These are phyloP conservation scores for Kwoniella bestiolae DNA, from an alignment of 768 basidiomycete species.

Conservation along the genomic window DNA sequence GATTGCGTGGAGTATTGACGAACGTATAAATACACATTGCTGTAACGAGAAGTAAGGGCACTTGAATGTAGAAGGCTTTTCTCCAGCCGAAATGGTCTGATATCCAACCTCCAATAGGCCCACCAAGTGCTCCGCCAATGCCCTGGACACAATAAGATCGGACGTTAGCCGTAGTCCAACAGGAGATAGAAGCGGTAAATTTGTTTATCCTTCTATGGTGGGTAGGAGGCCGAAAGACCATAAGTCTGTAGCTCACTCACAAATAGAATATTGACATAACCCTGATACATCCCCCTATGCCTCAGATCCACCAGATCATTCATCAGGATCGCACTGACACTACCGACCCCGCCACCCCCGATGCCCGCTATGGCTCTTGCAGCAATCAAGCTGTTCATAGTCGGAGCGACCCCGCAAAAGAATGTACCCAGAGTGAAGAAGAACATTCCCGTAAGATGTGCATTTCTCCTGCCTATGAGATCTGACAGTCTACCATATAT, in stretches of 20 bases:
- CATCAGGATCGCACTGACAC: slow-evolving; percentile 64
- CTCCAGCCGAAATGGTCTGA: slow-evolving; percentile 86
- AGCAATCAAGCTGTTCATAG: slow-evolving; percentile 38
- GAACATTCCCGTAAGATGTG: slow-evolving; percentile 32
- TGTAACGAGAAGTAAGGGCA: slow-evolving; percentile 27
- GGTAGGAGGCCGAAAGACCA: too few species aligned
- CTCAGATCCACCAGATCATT: slow-evolving; percentile 88
- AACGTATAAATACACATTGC: slow-evolving; percentile 14
- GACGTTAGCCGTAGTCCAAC: too few species aligned
- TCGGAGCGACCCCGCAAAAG: slow-evolving; percentile 41
- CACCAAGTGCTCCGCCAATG: slow-evolving; percentile 63
- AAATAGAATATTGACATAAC: slow-evolving; percentile 53
- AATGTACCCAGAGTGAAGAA: slow-evolving; percentile 46
- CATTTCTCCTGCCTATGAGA: slow-evolving; percentile 37
- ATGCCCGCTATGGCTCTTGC: slow-evolving; percentile 43
- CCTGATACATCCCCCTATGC: slow-evolving; percentile 88
- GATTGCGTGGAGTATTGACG: slow-evolving; percentile 8
- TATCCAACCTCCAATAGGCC: slow-evolving; percentile 61
- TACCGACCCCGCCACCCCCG: slow-evolving; percentile 45
- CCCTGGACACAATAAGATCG: too few species aligned
- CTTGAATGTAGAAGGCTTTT: slow-evolving; percentile 46
- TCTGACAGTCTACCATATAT: slow-evolving; percentile 49
- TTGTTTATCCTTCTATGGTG: too few species aligned
- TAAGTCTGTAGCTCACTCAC: slow-evolving; percentile 6
- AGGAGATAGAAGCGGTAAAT: too few species aligned